Evolutionary conservation across 2,329 filamentous ascomycete genomes (phyloP).

Genomic region (Venturia pyrina): DNA sequence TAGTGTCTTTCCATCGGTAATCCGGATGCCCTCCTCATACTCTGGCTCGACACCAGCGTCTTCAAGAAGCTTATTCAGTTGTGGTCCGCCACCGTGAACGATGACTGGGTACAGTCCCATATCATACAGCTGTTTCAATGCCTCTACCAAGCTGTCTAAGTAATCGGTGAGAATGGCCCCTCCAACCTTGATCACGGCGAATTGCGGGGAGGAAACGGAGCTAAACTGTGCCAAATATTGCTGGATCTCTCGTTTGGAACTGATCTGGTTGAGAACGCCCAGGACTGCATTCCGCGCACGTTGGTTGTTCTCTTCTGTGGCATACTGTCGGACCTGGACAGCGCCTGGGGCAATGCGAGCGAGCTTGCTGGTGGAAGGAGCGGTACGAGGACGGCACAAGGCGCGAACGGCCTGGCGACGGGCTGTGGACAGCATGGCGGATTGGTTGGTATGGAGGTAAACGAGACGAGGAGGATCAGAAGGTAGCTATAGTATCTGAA

Average conservation of each 20-base stretch:
- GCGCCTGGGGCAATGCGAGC: slow-evolving; percentile 3
- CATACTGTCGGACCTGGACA: slow-evolving; percentile 16
- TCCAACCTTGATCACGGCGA: slow-evolving; percentile 96
- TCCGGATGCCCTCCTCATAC: slow-evolving; percentile 91
- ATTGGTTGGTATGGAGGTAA: not conserved
- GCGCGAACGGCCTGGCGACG: slow-evolving; percentile 13
- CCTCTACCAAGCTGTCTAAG: slow-evolving; percentile 80
- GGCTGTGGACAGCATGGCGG: slow-evolving; percentile 13
- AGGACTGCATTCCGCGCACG: slow-evolving; percentile 73
- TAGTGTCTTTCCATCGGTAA: slow-evolving; percentile 92
- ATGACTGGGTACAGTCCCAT: slow-evolving; percentile 92
- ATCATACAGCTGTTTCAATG: slow-evolving; percentile 84
- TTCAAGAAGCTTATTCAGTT: slow-evolving; percentile 85
- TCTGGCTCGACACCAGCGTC: slow-evolving; percentile 87
- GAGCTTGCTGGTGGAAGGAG: slow-evolving; percentile 10
- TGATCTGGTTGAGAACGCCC: slow-evolving; percentile 88
- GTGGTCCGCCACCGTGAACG: slow-evolving; percentile 88
- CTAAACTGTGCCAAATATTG: slow-evolving; percentile 97
- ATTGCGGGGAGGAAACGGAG: slow-evolving; percentile 91
- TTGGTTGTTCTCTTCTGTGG: slow-evolving; percentile 35
- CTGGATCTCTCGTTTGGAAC: slow-evolving; percentile 90
- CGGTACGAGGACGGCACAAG: slow-evolving; percentile 12
- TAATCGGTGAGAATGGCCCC: slow-evolving; percentile 93
- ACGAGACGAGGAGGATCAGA: not conserved
- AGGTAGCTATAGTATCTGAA: not conserved